Conservation (phyloP, 768 basidiomycete genomes). For the Tephrocybe sp. region DNA sequence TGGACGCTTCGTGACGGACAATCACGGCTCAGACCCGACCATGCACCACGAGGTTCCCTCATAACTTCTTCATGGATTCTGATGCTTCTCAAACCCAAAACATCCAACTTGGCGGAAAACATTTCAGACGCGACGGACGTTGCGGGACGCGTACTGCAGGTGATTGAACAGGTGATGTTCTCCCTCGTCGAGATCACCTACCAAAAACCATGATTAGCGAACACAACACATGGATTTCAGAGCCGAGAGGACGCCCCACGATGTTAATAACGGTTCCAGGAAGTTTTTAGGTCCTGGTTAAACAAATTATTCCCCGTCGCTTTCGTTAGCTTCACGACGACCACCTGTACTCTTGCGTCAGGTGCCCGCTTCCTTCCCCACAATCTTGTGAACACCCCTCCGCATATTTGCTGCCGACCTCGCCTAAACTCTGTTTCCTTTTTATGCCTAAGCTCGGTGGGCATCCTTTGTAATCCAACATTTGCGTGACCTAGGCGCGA, state of each 20-base stretch:
- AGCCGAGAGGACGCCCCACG: not conserved
- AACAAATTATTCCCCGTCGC: too few species aligned
- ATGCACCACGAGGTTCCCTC: not conserved
- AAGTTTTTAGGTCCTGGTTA: not conserved
- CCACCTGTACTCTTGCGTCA: too few species aligned
- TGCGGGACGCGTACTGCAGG: not conserved
- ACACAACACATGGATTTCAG: not conserved
- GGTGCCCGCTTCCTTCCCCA: too few species aligned
- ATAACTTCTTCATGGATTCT: not conserved
- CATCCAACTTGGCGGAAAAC: not conserved
- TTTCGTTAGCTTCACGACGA: not conserved
- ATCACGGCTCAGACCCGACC: not conserved
- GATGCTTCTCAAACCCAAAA: not conserved
- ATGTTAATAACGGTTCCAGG: not conserved
- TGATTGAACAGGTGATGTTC: conserved; percentile 5
- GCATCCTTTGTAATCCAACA: too few species aligned
- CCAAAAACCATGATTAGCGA: not conserved
- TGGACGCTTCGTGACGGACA: not conserved
- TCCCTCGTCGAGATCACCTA: not conserved
- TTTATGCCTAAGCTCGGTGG: too few species aligned
- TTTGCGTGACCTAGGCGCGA: too few species aligned
- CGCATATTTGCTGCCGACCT: too few species aligned
- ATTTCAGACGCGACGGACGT: not conserved
- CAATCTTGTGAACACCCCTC: too few species aligned
- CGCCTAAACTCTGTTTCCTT: too few species aligned